Percentiles rank a stretch among this genome's conserved stretches.
Evolutionary conservation across 1,284 basidiomycete genomes (phyloP).

Genomic region (Ceratobasidium sp.): DNA sequence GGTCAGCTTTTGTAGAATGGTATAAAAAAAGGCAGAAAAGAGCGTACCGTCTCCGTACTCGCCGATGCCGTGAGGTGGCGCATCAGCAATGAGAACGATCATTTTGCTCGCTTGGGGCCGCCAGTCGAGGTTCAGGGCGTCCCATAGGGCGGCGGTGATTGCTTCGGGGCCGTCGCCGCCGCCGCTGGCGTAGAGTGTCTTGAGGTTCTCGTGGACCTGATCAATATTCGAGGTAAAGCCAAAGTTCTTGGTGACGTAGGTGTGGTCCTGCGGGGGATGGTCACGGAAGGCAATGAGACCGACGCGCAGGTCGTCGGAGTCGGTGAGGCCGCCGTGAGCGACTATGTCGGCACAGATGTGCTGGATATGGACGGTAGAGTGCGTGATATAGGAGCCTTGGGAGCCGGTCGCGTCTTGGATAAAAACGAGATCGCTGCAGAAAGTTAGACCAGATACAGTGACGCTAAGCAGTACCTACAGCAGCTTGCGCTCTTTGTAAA

Average conservation of each 20-base stretch:
- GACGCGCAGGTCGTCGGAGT: constrained; percentile 88
- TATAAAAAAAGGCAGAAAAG: neutral
- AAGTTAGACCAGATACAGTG: constrained; percentile 24
- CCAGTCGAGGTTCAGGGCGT: constrained; percentile 92
- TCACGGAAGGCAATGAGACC: constrained; percentile 92
- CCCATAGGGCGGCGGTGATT: constrained; percentile 92
- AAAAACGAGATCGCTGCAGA: constrained; percentile 81
- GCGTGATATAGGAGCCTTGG: constrained; percentile 77
- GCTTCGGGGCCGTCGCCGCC: constrained; percentile 99
- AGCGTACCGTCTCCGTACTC: constrained; percentile 89
- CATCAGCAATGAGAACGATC: constrained; percentile 96
- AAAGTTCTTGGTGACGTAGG: constrained; percentile 92
- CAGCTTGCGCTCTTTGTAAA: constrained; percentile 69
- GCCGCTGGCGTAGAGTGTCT: constrained; percentile 88
- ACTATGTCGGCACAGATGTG: constrained; percentile 96
- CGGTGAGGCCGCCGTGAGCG: constrained; percentile 90
- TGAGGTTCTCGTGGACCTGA: constrained; percentile 87
- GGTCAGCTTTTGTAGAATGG: constrained; percentile 1
- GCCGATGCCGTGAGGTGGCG: constrained; percentile 94
- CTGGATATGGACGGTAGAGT: constrained; percentile 98
- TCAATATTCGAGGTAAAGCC: constrained; percentile 93
- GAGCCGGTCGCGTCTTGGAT: constrained; percentile 93
- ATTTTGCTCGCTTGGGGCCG: constrained; percentile 90
- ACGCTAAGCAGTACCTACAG: constrained; percentile 65
- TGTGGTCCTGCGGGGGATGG: constrained; percentile 95